phyloP scores from a whole-genome alignment of 2,329 filamentous ascomycete genomes.

The Alternaria metachromatica region DNA sequence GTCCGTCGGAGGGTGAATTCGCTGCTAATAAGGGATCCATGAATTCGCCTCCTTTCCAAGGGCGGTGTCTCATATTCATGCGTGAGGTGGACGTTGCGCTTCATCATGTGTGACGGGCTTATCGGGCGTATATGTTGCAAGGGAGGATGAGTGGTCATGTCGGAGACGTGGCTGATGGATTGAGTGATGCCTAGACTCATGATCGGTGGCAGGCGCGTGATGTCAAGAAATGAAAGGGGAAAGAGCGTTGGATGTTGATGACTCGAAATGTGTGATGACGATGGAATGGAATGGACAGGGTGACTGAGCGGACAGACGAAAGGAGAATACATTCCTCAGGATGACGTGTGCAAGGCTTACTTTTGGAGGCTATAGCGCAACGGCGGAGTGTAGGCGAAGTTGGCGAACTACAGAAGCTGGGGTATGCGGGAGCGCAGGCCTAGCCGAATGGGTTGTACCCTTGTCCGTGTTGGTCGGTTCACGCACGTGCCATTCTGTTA shows the following conservation, averaged over 20 bases:
- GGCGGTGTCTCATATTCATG: not conserved
- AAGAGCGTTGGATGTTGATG: not conserved
- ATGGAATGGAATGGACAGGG: not conserved
- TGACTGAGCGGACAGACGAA: not conserved
- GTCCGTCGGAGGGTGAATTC: not conserved
- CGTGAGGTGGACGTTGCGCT: not conserved
- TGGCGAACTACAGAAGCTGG: conserved; percentile 9
- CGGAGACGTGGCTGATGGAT: conserved; percentile 7
- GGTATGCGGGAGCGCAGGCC: conserved; percentile 4
- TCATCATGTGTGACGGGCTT: not conserved
- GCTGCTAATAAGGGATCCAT: not conserved
- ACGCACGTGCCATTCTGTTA: not conserved
- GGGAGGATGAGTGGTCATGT: conserved; percentile 4
- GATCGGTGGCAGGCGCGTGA: conserved; percentile 5
- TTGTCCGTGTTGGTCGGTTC: not conserved
- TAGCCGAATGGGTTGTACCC: conserved; percentile 8
- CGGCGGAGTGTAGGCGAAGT: not conserved
- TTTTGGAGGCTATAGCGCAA: conserved; percentile 10
- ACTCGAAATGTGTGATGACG: not conserved
- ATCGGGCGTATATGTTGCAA: not conserved
- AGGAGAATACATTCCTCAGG: not conserved
- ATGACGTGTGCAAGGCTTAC: not conserved
- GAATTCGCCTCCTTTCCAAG: not conserved
- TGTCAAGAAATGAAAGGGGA: not conserved
- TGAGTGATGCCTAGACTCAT: not conserved